phyloP scores from a whole-genome alignment of 768 basidiomycete species.

The Russula vinacea region DNA sequence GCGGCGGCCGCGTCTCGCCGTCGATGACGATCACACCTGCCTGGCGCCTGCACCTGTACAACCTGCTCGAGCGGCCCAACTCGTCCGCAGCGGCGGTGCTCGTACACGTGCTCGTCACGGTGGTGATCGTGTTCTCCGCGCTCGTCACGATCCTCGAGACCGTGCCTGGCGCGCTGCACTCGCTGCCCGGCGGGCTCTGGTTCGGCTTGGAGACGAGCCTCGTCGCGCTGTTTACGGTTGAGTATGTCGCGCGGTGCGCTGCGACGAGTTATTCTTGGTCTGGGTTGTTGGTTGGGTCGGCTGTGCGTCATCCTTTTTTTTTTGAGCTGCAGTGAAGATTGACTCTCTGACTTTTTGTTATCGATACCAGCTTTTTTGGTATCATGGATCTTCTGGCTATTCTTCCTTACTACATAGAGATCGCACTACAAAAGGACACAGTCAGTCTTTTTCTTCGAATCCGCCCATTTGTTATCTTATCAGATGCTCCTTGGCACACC shows the following conservation, averaged over 20 bases:
- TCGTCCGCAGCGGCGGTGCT: conserved; percentile 74
- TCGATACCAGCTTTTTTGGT: conserved; percentile 67
- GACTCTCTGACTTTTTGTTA: neutral
- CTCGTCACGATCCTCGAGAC: conserved; percentile 77
- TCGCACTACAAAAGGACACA: conserved; percentile 80
- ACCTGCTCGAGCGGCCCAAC: conserved; percentile 76
- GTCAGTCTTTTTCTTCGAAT: conserved; percentile 43
- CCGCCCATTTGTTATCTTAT: conserved; percentile 5
- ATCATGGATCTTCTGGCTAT: conserved; percentile 84
- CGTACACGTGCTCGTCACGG: conserved; percentile 66
- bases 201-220: conserved; percentile 85
- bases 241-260: conserved; percentile 68
- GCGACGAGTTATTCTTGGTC: conserved; percentile 74
- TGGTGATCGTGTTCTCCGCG: conserved; percentile 70
- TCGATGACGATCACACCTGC: conserved; percentile 23
- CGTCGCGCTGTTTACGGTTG: conserved; percentile 82
- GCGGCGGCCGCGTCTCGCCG: too few species aligned
- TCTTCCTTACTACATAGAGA: conserved; percentile 84
- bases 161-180: conserved; percentile 64
- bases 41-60: conserved; percentile 67
- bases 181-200: conserved; percentile 66
- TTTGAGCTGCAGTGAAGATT: neutral
- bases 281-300: conserved; percentile 61
- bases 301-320: conserved; percentile 45
- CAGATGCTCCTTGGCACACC: neutral